Conservation (phyloP, 2,329 filamentous ascomycete genomes). For the Bipolaris cookei region DNA sequence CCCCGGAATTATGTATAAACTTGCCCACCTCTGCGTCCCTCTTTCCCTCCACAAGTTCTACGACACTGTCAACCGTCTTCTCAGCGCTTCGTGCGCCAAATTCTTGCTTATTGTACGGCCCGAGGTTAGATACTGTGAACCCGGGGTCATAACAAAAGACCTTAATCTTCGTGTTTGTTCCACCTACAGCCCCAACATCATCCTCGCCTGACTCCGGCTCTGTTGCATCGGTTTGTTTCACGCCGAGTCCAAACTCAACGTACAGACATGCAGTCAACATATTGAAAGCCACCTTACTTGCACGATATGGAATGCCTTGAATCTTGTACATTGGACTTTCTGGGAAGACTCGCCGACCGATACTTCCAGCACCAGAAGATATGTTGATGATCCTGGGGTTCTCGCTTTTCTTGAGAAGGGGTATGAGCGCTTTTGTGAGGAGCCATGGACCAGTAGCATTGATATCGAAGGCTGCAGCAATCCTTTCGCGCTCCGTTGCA, state of each 20-base stretch:
- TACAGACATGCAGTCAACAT: slow-evolving; percentile 47
- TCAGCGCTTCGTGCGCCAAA: slow-evolving; percentile 46
- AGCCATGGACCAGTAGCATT: slow-evolving; percentile 39
- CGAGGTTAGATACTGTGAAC: slow-evolving; percentile 47
- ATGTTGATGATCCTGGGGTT: slow-evolving; percentile 48
- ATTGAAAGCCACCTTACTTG: slow-evolving; percentile 50
- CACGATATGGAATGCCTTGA: slow-evolving; percentile 40
- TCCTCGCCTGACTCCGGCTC: neutral
- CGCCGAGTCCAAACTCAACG: slow-evolving; percentile 35
- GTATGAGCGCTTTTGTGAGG: slow-evolving; percentile 29
- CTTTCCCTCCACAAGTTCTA: slow-evolving; percentile 48
- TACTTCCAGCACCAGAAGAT: slow-evolving; percentile 44
- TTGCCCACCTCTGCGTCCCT: slow-evolving; percentile 44
- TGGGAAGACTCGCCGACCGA: slow-evolving; percentile 36
- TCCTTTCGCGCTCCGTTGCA: slow-evolving; percentile 32
- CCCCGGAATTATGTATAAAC: slow-evolving; percentile 43
- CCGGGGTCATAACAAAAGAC: slow-evolving; percentile 51
- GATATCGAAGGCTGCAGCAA: slow-evolving; percentile 37
- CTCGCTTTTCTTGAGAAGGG: slow-evolving; percentile 23
- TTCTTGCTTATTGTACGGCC: slow-evolving; percentile 41
- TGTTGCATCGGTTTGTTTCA: slow-evolving; percentile 16
- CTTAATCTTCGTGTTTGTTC: slow-evolving; percentile 34
- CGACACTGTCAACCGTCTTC: slow-evolving; percentile 43
- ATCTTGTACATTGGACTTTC: slow-evolving; percentile 37
- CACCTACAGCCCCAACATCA: slow-evolving; percentile 6